These are phyloP conservation scores for Aschersonia sp. DNA, from an alignment of 2,329 filamentous ascomycete genomes.

Conservation along the genomic window DNA sequence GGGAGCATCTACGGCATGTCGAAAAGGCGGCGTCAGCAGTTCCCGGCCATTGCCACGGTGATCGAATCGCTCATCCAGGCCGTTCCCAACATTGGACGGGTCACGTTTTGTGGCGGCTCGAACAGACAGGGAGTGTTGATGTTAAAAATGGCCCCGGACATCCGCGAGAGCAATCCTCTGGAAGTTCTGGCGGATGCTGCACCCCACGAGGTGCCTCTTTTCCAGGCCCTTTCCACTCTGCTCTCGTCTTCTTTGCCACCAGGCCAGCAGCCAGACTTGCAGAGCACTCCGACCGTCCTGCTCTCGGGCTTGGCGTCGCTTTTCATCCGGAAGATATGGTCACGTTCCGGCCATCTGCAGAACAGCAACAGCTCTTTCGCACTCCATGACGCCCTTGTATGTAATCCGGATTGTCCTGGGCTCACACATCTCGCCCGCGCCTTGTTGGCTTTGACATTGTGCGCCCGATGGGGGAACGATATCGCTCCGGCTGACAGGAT, in stretches of 20 bases:
- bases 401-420: slow-evolving; percentile 55
- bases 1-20: slow-evolving; percentile 64
- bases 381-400: slow-evolving; percentile 56
- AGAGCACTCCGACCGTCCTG: slow-evolving; percentile 25
- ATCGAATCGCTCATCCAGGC: slow-evolving; percentile 59
- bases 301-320: slow-evolving; percentile 25
- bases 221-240: slow-evolving; percentile 21
- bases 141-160: slow-evolving; percentile 43
- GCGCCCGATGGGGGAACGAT: slow-evolving; percentile 58
- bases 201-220: slow-evolving; percentile 12
- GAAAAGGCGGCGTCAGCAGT: slow-evolving; percentile 62
- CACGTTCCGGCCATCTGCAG: slow-evolving; percentile 29
- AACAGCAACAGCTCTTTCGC: slow-evolving; percentile 49
- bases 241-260: slow-evolving; percentile 28
- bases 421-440: slow-evolving; percentile 59
- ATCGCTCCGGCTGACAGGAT: slow-evolving; percentile 31
- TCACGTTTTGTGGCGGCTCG: slow-evolving; percentile 77
- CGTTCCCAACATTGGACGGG: slow-evolving; percentile 54
- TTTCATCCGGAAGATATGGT: slow-evolving; percentile 37
- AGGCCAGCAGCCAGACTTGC: slow-evolving; percentile 14
- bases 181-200: slow-evolving; percentile 16
- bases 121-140: slow-evolving; percentile 75
- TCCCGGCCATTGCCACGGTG: slow-evolving; percentile 69
- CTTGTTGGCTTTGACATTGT: slow-evolving; percentile 55
- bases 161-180: slow-evolving; percentile 54